phyloP scores from a whole-genome alignment of 257 asterid genomes.

The Rauvolfia tetraphylla region DNA sequence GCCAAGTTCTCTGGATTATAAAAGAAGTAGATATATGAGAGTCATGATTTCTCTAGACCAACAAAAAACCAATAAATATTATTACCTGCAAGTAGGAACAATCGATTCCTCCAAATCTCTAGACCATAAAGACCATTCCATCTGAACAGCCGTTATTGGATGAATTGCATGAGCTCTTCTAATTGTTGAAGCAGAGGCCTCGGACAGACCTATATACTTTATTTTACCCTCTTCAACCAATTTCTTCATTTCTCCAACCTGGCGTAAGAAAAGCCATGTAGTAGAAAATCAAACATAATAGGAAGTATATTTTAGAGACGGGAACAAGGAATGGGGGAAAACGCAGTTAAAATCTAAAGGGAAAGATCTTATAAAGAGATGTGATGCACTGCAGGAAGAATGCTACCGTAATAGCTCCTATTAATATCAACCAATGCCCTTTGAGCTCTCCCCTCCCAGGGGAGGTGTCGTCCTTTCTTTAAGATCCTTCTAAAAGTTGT shows the following conservation, averaged over 20 bases:
- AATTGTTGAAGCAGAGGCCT: constrained; percentile 44
- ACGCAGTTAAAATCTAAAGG: no score
- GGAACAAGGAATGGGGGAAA: no score
- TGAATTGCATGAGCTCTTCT: constrained; percentile 53
- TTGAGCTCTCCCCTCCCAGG: no score
- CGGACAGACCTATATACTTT: constrained; percentile 42
- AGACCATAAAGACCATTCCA: constrained; percentile 49
- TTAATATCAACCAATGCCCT: no score
- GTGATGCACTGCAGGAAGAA: no score
- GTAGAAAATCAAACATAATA: not conserved
- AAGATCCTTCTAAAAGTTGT: no score
- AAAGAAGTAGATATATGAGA: not conserved
- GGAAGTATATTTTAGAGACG: no score
- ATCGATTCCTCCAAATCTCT: constrained; percentile 45
- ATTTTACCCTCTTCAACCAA: constrained; percentile 51
- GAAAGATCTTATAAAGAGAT: no score
- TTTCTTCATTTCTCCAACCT: constrained; percentile 48
- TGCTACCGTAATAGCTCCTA: no score
- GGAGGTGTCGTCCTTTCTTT: no score
- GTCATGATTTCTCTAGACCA: not conserved
- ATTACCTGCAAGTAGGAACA: constrained; percentile 48
- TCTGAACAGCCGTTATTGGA: constrained; percentile 43
- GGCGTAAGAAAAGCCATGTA: not conserved
- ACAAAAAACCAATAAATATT: not conserved
- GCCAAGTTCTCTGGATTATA: constrained; percentile 34